phyloP scores from a whole-genome alignment of 2,329 filamentous ascomycete genomes.

The Exserohilum rostratum region DNA sequence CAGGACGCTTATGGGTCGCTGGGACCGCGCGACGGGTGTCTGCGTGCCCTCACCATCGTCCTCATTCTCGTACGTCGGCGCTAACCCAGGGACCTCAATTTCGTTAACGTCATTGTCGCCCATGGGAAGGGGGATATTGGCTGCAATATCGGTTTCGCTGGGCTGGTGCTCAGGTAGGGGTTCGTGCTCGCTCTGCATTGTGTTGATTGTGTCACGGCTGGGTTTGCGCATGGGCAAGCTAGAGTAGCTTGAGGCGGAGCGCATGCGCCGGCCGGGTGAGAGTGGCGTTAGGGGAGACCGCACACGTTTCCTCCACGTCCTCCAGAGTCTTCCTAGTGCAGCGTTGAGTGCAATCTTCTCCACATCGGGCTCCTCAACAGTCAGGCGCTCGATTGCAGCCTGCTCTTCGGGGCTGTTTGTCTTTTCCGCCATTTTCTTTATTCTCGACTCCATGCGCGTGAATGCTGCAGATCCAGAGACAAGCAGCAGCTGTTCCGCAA shows the following conservation, averaged over 20 bases:
- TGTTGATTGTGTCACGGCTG: conserved; percentile 38
- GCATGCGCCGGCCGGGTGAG: conserved; percentile 30
- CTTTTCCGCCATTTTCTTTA: conserved; percentile 42
- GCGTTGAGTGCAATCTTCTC: conserved; percentile 90
- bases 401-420: conserved; percentile 60
- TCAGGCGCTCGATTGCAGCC: conserved; percentile 65
- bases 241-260: conserved; percentile 35
- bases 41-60: conserved; percentile 30
- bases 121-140: conserved; percentile 71
- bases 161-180: conserved; percentile 51
- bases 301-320: conserved; percentile 90
- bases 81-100: conserved; percentile 78
- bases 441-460: conserved; percentile 59
- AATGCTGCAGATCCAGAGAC: conserved; percentile 85
- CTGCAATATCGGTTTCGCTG: conserved; percentile 56
- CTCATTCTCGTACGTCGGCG: conserved; percentile 67
- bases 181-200: conserved; percentile 25
- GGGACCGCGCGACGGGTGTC: conserved; percentile 32
- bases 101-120: conserved; percentile 73
- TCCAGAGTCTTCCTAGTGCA: conserved; percentile 87
- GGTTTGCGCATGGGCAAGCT: conserved; percentile 38
- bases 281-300: conserved; percentile 52
- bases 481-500: conserved; percentile 90
- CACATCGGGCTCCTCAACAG: conserved; percentile 91
- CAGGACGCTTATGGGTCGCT: conserved; percentile 40